A percentile compares a stretch with the other conserved stretches of the same genome.
phyloP scores from a whole-genome alignment of 2,329 filamentous ascomycete species.

The Aspergillus persii region DNA sequence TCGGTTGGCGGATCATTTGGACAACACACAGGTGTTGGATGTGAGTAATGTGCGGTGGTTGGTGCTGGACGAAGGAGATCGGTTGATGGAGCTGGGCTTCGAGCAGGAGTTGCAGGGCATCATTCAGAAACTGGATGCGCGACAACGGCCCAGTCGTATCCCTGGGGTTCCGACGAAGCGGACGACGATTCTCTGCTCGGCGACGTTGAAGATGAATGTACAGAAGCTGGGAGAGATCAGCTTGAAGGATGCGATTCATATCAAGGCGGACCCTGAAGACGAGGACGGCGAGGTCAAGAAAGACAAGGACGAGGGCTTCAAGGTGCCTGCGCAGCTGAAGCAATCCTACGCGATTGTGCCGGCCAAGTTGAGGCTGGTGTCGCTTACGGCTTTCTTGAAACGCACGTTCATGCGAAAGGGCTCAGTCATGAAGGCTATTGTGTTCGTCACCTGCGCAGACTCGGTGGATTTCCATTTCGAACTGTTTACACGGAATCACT shows the following conservation, averaged over 20 bases:
- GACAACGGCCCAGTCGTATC: conserved; percentile 61
- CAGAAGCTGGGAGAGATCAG: conserved; percentile 92
- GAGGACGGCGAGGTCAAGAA: conserved; percentile 53
- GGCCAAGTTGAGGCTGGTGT: conserved; percentile 85
- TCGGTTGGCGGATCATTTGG: conserved; percentile 83
- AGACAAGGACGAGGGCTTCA: conserved; percentile 61
- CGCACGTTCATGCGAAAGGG: conserved; percentile 84
- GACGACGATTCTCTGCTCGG: conserved; percentile 88
- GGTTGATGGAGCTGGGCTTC: conserved; percentile 97
- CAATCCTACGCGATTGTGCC: conserved; percentile 86
- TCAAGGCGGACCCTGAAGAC: conserved; percentile 65
- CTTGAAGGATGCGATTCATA: conserved; percentile 85
- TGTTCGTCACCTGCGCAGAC: conserved; percentile 96
- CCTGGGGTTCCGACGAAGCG: conserved; percentile 68
- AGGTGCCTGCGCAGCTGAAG: conserved; percentile 87
- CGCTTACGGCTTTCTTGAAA: conserved; percentile 78
- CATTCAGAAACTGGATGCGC: conserved; percentile 71
- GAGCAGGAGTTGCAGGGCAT: conserved; percentile 90
- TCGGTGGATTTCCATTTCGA: conserved; percentile 97
- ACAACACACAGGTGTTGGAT: conserved; percentile 85
- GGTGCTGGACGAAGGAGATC: conserved; percentile 91
- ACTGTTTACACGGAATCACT: conserved; percentile 58
- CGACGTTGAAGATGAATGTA: conserved; percentile 97
- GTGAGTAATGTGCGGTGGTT: conserved; percentile 90
- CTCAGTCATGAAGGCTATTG: conserved; percentile 91